Conservation (phyloP, 345 rosid genomes). For the Sonneratia alba region DNA sequence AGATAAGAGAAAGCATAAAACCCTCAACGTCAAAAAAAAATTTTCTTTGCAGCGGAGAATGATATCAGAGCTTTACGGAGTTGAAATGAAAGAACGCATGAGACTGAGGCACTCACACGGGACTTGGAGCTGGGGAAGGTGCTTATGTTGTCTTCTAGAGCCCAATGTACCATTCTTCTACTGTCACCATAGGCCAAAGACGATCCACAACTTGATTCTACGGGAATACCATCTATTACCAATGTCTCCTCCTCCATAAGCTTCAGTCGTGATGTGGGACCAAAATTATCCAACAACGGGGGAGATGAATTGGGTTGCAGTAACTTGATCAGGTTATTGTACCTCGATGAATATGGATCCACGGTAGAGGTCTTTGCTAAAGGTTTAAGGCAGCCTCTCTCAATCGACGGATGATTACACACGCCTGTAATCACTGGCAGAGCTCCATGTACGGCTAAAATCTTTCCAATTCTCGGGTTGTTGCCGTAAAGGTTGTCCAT, state of each 20-base stretch:
- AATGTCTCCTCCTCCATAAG: slow-evolving; percentile 36
- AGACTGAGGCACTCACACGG: slow-evolving; percentile 6
- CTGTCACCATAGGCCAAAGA: slow-evolving; percentile 6
- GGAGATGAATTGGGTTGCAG: slow-evolving; percentile 24
- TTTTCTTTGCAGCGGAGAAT: neutral
- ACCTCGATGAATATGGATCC: slow-evolving; percentile 12
- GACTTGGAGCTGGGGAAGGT: slow-evolving; percentile 4
- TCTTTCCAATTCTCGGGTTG: slow-evolving; percentile 10
- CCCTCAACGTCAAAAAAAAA: neutral
- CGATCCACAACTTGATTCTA: slow-evolving; percentile 21
- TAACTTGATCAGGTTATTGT: slow-evolving; percentile 12
- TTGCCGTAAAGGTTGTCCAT: slow-evolving; percentile 15
- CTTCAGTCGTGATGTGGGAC: slow-evolving; percentile 5
- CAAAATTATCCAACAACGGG: slow-evolving; percentile 20
- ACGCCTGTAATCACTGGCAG: slow-evolving; percentile 2
- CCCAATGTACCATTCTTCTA: slow-evolving; percentile 12
- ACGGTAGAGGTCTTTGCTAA: slow-evolving; percentile 8
- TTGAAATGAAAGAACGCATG: neutral
- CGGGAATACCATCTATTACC: slow-evolving; percentile 56
- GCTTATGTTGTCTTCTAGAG: slow-evolving; percentile 13
- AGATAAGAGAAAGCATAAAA: neutral
- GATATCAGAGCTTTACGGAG: neutral
- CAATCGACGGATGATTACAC: slow-evolving; percentile 1
- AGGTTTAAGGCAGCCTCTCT: slow-evolving; percentile 8
- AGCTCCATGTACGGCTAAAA: slow-evolving; percentile 1